phyloP scores from a whole-genome alignment of 1,284 basidiomycete genomes.

The Cutaneotrichosporon dermatis region DNA sequence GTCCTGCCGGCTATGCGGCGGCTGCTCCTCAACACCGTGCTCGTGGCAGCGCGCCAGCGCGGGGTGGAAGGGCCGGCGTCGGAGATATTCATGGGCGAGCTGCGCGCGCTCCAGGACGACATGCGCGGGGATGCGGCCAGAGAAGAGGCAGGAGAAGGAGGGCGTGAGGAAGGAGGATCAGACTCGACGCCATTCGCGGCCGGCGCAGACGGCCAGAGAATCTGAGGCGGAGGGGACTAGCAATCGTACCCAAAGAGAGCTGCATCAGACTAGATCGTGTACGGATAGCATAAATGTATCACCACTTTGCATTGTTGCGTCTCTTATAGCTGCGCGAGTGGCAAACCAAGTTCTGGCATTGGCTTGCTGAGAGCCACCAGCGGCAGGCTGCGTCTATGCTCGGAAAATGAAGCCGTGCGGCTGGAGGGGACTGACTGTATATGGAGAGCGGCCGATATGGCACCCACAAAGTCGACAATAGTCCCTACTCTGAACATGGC shows the following conservation, averaged over 20 bases:
- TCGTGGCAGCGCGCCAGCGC: not conserved
- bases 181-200: not conserved
- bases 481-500: no score
- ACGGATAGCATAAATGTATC: not conserved
- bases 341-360: no score
- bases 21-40: not conserved
- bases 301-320: not conserved
- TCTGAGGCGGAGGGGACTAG: not conserved
- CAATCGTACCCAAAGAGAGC: not conserved
- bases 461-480: no score
- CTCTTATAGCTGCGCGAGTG: no score
- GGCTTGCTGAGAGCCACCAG: no score
- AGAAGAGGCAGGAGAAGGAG: not conserved
- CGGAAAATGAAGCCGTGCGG: no score
- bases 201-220: not conserved
- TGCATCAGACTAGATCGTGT: not conserved
- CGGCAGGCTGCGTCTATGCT: no score
- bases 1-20: not conserved
- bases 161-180: not conserved
- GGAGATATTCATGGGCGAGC: not conserved
- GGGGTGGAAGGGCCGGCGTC: not conserved
- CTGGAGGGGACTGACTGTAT: no score
- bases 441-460: no score
- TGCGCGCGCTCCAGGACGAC: not conserved
- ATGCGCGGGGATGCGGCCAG: not conserved